Percentiles rank a stretch among this genome's conserved stretches.
phyloP scores from a whole-genome alignment of 805 yeast genomes.

The Candida adriatica region DNA sequence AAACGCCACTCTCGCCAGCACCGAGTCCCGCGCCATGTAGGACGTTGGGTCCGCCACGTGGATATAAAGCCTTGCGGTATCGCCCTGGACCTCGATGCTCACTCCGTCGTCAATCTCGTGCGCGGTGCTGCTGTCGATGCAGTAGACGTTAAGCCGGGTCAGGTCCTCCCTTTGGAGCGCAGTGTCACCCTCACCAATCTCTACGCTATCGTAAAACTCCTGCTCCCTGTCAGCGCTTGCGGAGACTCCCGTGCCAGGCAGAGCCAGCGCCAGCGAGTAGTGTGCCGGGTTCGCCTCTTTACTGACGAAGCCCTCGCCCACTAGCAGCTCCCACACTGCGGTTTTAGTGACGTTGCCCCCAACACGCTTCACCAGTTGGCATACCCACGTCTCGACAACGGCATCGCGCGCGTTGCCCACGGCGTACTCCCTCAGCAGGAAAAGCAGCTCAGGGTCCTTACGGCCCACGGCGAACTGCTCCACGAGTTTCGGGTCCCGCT shows the following conservation, averaged over 20 bases:
- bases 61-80: conserved; percentile 43
- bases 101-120: conserved; percentile 94
- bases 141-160: conserved; percentile 50
- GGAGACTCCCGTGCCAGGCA: conserved; percentile 39
- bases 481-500: conserved; percentile 11
- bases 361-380: conserved; percentile 30
- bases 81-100: conserved; percentile 38
- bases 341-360: conserved; percentile 44
- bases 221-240: conserved; percentile 37
- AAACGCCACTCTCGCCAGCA: conserved; percentile 48
- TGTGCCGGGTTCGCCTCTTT: conserved; percentile 38
- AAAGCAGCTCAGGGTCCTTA: conserved; percentile 30
- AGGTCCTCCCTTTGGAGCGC: conserved; percentile 33
- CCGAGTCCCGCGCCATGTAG: conserved; percentile 31
- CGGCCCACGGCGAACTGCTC: not conserved
- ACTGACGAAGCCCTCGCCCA: conserved; percentile 24
- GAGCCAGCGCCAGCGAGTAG: conserved; percentile 40
- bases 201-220: conserved; percentile 31
- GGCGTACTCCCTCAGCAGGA: conserved; percentile 46
- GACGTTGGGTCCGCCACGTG: conserved; percentile 90
- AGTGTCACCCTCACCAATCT: conserved; percentile 18
- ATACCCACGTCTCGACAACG: conserved; percentile 41
- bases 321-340: conserved; percentile 44
- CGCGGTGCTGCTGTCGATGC: conserved; percentile 77
- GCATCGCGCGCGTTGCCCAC: conserved; percentile 46